phyloP scores from a whole-genome alignment of 768 basidiomycete species.

The Mycena maculata region DNA sequence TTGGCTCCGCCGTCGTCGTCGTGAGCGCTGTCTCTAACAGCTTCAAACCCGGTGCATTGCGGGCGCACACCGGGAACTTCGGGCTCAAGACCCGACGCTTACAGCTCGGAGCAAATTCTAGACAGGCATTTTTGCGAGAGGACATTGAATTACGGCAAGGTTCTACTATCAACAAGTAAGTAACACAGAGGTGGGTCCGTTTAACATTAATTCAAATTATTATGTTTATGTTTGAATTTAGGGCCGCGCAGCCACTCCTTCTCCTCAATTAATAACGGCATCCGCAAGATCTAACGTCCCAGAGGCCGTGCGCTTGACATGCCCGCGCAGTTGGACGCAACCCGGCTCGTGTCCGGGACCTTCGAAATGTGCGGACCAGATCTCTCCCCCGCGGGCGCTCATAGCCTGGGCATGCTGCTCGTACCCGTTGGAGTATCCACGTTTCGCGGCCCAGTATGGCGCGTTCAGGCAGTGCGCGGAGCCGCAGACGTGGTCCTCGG shows the following conservation, averaged over 20 bases:
- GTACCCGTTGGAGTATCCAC: background rate
- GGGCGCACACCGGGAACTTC: no score
- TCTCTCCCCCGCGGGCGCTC: conserved; percentile 19
- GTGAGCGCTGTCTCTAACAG: background rate
- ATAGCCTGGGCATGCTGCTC: conserved; percentile 22
- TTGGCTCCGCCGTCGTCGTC: background rate
- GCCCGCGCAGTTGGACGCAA: conserved; percentile 15
- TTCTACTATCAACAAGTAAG: no score
- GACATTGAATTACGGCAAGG: no score
- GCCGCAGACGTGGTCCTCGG: conserved; percentile 27
- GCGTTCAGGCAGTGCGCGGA: conserved; percentile 29
- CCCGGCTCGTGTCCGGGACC: background rate
- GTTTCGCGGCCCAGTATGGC: conserved; percentile 27
- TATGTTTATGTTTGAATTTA: no score
- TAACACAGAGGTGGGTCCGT: no score
- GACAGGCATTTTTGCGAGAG: no score
- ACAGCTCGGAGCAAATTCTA: no score
- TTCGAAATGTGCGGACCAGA: conserved; percentile 21
- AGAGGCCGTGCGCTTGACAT: conserved; percentile 14
- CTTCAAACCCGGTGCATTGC: background rate
- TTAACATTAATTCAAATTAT: no score
- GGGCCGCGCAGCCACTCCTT: background rate
- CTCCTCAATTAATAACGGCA: background rate
- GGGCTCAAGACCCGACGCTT: no score
- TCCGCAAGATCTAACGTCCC: conserved; percentile 17